Conservation (phyloP, 2,329 filamentous ascomycete genomes). For the Beauveria varroae region DNA sequence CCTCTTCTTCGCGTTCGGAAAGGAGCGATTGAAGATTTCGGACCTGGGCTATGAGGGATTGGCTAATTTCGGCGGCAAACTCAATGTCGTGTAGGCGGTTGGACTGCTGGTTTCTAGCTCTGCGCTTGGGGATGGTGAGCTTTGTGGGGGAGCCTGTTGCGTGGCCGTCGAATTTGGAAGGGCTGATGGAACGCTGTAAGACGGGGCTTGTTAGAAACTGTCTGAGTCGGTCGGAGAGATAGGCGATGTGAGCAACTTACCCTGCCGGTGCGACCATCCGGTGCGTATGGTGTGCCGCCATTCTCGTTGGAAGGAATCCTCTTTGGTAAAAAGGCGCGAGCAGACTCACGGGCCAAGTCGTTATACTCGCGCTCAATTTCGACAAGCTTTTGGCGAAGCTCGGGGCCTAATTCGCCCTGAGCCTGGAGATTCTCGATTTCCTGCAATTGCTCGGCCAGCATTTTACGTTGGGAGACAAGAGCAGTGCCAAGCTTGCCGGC, state of each 20-base stretch:
- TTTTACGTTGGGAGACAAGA: slow-evolving; percentile 77
- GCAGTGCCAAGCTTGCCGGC: slow-evolving; percentile 83
- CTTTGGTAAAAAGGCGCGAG: slow-evolving; percentile 79
- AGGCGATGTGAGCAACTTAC: slow-evolving; percentile 31
- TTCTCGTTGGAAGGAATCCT: slow-evolving; percentile 65
- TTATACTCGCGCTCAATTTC: slow-evolving; percentile 94
- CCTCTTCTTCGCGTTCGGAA: slow-evolving; percentile 77
- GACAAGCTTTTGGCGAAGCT: slow-evolving; percentile 72
- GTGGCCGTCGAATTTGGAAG: slow-evolving; percentile 75
- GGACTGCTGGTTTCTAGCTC: slow-evolving; percentile 81
- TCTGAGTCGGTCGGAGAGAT: slow-evolving; percentile 3
- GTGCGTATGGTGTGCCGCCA: slow-evolving; percentile 44
- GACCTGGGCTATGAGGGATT: slow-evolving; percentile 87
- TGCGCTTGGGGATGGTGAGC: slow-evolving; percentile 76
- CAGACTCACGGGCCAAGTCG: slow-evolving; percentile 83
- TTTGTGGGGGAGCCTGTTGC: slow-evolving; percentile 84
- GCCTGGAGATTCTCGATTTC: slow-evolving; percentile 74
- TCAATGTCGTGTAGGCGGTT: slow-evolving; percentile 92
- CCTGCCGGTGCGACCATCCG: slow-evolving; percentile 43
- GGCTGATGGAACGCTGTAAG: slow-evolving; percentile 59
- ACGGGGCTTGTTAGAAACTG: slow-evolving; percentile 11
- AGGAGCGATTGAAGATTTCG: slow-evolving; percentile 81
- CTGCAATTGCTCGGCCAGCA: slow-evolving; percentile 71
- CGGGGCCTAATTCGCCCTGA: slow-evolving; percentile 72
- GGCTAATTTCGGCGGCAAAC: slow-evolving; percentile 97